phyloP scores from a whole-genome alignment of 371 early-diverging fungal species.

The Syncephalastrum contaminatum region DNA sequence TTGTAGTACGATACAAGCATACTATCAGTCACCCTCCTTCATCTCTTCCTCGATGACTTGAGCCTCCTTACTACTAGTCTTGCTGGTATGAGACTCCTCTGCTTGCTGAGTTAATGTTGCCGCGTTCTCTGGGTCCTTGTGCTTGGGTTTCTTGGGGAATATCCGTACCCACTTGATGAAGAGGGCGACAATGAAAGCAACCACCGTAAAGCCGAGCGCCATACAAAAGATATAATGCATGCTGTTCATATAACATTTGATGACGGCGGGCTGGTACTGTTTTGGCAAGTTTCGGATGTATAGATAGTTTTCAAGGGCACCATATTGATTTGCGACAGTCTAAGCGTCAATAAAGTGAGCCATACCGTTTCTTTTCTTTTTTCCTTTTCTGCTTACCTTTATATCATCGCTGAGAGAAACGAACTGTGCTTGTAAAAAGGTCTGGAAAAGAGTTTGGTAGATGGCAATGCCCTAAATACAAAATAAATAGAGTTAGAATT shows the following conservation, averaged over 20 bases:
- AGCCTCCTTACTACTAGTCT: no score
- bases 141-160: no score
- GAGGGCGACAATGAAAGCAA: conserved; percentile 6
- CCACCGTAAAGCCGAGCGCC: conserved; percentile 2
- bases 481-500: background rate
- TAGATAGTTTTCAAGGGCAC: conserved; percentile 29
- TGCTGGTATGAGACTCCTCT: no score
- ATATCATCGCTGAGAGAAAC: background rate
- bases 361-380: background rate
- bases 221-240: conserved; percentile 4
- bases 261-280: conserved; percentile 34
- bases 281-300: conserved; percentile 25
- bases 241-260: conserved; percentile 28
- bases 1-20: no score
- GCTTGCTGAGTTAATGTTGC: no score
- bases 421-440: conserved; percentile 20
- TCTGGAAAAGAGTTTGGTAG: conserved; percentile 25
- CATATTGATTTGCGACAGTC: conserved; percentile 20
- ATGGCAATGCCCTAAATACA: conserved; percentile 30
- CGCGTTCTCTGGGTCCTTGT: no score
- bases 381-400: no score
- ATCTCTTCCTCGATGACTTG: no score
- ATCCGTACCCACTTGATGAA: conserved; percentile 4
- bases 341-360: background rate
- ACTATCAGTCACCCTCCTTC: no score